Base-by-base conservation (phyloP, 1,284 basidiomycete genomes). In the Apiotrichum domesticum region DNA sequence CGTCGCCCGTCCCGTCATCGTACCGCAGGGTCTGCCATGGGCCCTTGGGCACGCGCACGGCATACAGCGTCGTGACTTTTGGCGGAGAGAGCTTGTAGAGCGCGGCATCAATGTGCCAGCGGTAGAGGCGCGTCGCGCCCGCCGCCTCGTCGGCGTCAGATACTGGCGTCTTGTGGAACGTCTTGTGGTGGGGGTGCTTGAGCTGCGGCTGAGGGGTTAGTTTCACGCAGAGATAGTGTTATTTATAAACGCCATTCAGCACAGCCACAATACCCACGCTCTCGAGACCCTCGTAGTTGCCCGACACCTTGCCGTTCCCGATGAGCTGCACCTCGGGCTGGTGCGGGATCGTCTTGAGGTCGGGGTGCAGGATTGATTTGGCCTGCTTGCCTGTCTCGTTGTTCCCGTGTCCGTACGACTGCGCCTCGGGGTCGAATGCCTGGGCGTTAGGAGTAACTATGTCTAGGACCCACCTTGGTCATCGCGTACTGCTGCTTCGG, bases 81-180 rank as follows among this genome's bases (percentile, higher is more conserved):
- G 92, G 92, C 15, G 89, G 89, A 29, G 84, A 83, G 32, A 91
- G 82, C 61, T 88, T 85, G 74, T 95, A 96, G 33, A 95, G 77
- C 0, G 92, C 92, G 1, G 92, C 92, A 67, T 96, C 92, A 73
- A 95, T 94, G 76, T 95, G 91, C 90, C 90, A 92, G 54, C 90
- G 81, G 72, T 92, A 93, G 80, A 90, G 94, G 35, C 91, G 83
- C 10, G 91, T 94, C 45, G 80, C 75, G 33, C 88, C 88, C 53
- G 82, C 81, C 9, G 78, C 83, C 65, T 88, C 87, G 61, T 95
- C 90, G 64, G 87, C 87, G 2, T 82, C 80, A 3, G 85, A 84
- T 33, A 93, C 81, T n/a, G 77, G 78, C 37, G 86, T 86, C 78
- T 89, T 90, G 80, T 96, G 93, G 78, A 96, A 96, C 1, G 88